Evolutionary conservation across 768 basidiomycete species (phyloP).

Genomic region (Tricholoma terreum): DNA sequence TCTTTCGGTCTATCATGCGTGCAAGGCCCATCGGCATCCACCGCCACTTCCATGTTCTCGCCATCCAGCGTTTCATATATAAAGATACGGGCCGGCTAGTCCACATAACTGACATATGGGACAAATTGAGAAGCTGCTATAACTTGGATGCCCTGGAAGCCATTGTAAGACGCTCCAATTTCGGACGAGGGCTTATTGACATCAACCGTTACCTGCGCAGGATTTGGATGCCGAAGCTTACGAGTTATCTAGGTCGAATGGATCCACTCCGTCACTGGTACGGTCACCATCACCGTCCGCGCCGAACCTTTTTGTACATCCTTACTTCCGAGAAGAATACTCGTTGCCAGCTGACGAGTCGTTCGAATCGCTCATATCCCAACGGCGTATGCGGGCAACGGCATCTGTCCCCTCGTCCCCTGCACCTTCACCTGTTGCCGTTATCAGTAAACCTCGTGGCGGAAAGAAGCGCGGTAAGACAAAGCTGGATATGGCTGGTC

Average conservation of each 20-base stretch:
- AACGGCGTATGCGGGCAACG: slow-evolving; percentile 62
- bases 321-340: slow-evolving; percentile 74
- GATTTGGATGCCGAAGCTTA: slow-evolving; percentile 43
- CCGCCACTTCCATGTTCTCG: slow-evolving; percentile 77
- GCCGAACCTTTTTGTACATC: slow-evolving; percentile 58
- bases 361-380: slow-evolving; percentile 56
- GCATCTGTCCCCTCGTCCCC: slow-evolving; percentile 64
- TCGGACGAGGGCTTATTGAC: slow-evolving; percentile 6
- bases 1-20: slow-evolving; percentile 80
- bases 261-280: slow-evolving; percentile 46
- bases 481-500: slow-evolving; percentile 63
- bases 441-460: slow-evolving; percentile 20
- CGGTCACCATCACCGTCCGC: slow-evolving; percentile 68
- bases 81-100: slow-evolving; percentile 67
- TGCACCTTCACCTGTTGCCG: slow-evolving; percentile 38
- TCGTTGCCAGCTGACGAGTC: slow-evolving; percentile 55
- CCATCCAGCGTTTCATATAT: slow-evolving; percentile 67
- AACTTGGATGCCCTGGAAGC: slow-evolving; percentile 73
- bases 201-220: slow-evolving; percentile 22
- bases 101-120: slow-evolving; percentile 65
- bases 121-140: slow-evolving; percentile 68
- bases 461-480: slow-evolving; percentile 44
- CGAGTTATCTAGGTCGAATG: slow-evolving; percentile 40
- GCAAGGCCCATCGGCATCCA: slow-evolving; percentile 82
- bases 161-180: slow-evolving; percentile 45